Evolutionary conservation across 148 eudicot species (phyloP), one percentile per base, ranked within the genome.

Genomic region (Chenopodium berlandieri): DNA sequence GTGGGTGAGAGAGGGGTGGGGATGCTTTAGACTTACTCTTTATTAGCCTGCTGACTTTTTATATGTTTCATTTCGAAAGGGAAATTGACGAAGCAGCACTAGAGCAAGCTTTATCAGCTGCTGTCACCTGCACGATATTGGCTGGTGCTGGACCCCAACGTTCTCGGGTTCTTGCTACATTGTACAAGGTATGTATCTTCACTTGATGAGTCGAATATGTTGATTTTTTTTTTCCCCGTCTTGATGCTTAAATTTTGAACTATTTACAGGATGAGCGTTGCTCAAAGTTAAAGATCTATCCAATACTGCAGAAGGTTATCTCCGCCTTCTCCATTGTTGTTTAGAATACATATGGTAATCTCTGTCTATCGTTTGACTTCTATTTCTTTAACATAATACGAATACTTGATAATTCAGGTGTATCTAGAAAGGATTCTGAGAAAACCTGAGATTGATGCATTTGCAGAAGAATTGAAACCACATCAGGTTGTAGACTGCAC

Each of bases 61-160:
- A 66, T 78, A 25, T 77, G 44, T 46, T 73, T 52, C 56, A 40
- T 62, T 50, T 30, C 46, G 44, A 5, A 69, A 88, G 90, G 83
- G 88, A 88, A 80, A 92, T 96, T 64, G 96, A 94, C 82, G 99
- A 96, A 84, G 94, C 89, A 80, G 98, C 98, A 20, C 83, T 96
- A 74, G 99, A 96, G 88, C 99, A 91, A 88, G 98, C 99, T 75
- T 73, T 94, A 73, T 85, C 99, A 83, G 95, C 99, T 86, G 99
- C 99, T 40, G 92, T 96, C 47, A 96, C 97, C 30, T 96, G 99
- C 86, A 96, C 99, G 68, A 94, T 96, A 84, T 90, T 96, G 95
- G 99, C 99, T 83, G 99, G 95, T 84, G 99, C 99, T 62, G 99
- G 99, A 23, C 98, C 99, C 73, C 97, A 90, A 81, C 91, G 99